Evolutionary conservation across 225 moss, liverwort and hornwort genomes (phyloP).

Genomic region (Lunularia cruciata): DNA sequence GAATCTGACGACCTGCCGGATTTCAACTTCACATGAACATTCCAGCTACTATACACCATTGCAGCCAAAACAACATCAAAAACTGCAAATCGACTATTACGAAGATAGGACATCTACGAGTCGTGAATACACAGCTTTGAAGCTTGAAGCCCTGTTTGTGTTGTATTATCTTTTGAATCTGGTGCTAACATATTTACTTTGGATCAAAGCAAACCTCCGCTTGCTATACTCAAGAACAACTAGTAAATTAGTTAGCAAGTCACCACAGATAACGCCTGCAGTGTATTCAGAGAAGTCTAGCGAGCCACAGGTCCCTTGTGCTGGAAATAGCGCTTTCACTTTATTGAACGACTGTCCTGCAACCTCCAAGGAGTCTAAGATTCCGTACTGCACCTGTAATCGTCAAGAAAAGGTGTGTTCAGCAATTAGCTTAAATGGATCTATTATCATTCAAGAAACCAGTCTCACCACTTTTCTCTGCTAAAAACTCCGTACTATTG

Average conservation of each 20-base stretch:
- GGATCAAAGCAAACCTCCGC: constrained; percentile 45
- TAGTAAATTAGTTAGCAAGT: constrained; percentile 53
- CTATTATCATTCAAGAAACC: not conserved
- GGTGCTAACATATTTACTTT: constrained; percentile 21
- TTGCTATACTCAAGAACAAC: constrained; percentile 66
- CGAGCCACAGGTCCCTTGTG: constrained; percentile 46
- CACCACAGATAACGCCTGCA: constrained; percentile 78
- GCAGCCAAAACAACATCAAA: no score
- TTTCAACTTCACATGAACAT: no score
- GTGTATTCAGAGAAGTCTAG: constrained; percentile 82
- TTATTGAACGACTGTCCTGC: constrained; percentile 61
- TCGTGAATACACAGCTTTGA: no score
- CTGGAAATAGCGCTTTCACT: constrained; percentile 62
- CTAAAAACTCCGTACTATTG: not conserved
- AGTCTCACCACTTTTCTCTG: not conserved
- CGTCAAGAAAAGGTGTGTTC: no score
- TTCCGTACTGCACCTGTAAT: constrained; percentile 62
- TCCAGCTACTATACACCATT: no score
- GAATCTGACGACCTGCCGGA: no score
- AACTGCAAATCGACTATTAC: no score
- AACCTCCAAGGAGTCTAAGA: constrained; percentile 53
- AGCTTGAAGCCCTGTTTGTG: no score
- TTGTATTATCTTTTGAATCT: constrained; percentile 16
- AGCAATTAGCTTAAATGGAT: not conserved
- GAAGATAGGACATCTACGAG: no score